Evolutionary conservation across 371 early-diverging fungal genomes (phyloP).

Genomic region (Batrachochytrium dendrobatidis): DNA sequence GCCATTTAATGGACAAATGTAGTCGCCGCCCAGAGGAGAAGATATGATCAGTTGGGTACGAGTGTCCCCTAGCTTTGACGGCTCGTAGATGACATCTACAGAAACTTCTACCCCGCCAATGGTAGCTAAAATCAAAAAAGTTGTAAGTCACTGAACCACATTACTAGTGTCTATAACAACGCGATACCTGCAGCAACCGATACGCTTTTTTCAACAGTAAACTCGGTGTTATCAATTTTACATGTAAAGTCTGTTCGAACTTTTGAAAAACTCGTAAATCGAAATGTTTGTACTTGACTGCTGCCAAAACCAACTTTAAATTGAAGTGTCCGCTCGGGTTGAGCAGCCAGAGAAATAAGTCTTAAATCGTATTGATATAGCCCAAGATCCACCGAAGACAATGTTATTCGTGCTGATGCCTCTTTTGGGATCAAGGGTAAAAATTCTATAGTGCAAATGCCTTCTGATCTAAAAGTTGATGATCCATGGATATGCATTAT

Average conservation of each 20-base stretch:
- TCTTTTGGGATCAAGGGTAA: conserved; percentile 44
- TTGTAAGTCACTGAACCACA: neutral
- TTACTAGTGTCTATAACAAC: neutral
- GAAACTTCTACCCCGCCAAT: conserved; percentile 37
- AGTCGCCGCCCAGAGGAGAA: conserved; percentile 45
- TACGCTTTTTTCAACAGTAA: conserved; percentile 44
- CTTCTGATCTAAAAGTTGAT: conserved; percentile 24
- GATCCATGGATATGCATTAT: neutral
- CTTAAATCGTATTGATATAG: conserved; percentile 42
- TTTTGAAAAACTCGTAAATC: conserved; percentile 42
- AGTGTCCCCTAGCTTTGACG: conserved; percentile 46
- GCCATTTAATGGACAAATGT: conserved; percentile 43
- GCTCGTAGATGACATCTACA: conserved; percentile 46
- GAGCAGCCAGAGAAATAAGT: conserved; percentile 26
- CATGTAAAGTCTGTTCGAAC: conserved; percentile 43
- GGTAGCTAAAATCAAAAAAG: conserved; percentile 18
- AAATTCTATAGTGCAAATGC: conserved; percentile 30
- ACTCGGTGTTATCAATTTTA: conserved; percentile 42
- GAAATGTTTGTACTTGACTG: conserved; percentile 42
- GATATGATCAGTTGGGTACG: conserved; percentile 36
- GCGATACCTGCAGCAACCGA: conserved; percentile 38
- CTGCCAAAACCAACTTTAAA: conserved; percentile 47
- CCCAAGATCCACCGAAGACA: conserved; percentile 40
- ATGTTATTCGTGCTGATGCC: conserved; percentile 22
- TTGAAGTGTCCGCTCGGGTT: conserved; percentile 38